A percentile compares a stretch with the other conserved stretches of the same genome.
Conservation (phyloP, 2,329 filamentous ascomycete species). For the Ophiostoma sp. region DNA sequence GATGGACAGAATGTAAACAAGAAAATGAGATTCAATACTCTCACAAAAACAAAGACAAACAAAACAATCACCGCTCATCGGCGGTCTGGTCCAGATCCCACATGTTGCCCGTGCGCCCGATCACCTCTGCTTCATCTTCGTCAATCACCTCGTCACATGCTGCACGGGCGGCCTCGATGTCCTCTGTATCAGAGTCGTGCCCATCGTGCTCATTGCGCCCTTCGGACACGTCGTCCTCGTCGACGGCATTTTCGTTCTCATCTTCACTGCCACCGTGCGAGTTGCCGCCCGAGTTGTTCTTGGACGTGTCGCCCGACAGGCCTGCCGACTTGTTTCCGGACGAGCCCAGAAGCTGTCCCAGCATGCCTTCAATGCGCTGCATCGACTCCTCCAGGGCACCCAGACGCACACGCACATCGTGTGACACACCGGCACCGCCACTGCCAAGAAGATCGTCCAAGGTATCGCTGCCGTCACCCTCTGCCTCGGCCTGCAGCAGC, state of each 20-base stretch:
- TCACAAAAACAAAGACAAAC: neutral
- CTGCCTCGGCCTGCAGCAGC: slow-evolving; percentile 38
- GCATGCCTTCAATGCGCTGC: slow-evolving; percentile 34
- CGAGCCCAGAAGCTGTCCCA: slow-evolving; percentile 29
- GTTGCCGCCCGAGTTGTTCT: slow-evolving; percentile 4
- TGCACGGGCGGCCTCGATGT: neutral
- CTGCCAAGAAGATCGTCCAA: neutral
- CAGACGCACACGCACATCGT: slow-evolving; percentile 42
- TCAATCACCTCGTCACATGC: slow-evolving; percentile 24
- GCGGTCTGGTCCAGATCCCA: slow-evolving; percentile 26
- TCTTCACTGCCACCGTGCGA: neutral
- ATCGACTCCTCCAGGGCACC: slow-evolving; percentile 47
- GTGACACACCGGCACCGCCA: slow-evolving; percentile 21
- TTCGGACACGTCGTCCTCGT: neutral
- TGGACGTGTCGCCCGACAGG: neutral
- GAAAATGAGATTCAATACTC: neutral
- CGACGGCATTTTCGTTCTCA: slow-evolving; percentile 11
- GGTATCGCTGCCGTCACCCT: neutral
- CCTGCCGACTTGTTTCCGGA: neutral
- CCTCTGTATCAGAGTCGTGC: neutral
- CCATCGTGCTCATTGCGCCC: slow-evolving; percentile 29
- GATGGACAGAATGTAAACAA: neutral
- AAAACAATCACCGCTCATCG: slow-evolving; percentile 17
- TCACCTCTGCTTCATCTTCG: slow-evolving; percentile 19
- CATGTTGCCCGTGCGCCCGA: slow-evolving; percentile 27